A percentile compares a stretch with the other conserved stretches of the same genome.
These are phyloP conservation scores for Chytridiales sp. DNA, from an alignment of 371 early-diverging fungal genomes.

Conservation along the genomic window DNA sequence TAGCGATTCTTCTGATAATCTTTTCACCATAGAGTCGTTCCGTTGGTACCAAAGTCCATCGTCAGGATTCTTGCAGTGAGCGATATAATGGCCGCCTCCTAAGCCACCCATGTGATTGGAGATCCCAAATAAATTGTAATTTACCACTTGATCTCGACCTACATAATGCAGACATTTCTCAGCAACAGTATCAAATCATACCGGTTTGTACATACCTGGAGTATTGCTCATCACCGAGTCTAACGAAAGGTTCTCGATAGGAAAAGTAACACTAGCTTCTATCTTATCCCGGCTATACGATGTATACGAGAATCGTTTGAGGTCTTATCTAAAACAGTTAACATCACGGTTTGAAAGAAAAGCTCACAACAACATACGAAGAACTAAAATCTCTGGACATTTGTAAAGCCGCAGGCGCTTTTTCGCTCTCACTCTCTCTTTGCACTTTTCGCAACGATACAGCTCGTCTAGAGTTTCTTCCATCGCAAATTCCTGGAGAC, in stretches of 20 bases:
- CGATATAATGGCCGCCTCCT: conserved; percentile 91
- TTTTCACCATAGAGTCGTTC: conserved; percentile 29
- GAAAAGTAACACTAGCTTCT: conserved; percentile 75
- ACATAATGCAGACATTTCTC: background rate
- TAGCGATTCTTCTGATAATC: background rate
- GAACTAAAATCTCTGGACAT: conserved; percentile 79
- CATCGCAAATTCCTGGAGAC: conserved; percentile 34
- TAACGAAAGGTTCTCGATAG: conserved; percentile 60
- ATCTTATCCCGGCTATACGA: conserved; percentile 85
- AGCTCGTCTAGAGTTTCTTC: conserved; percentile 54
- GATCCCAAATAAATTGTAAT: conserved; percentile 86
- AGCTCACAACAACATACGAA: conserved; percentile 50
- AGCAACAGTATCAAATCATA: too few relatives aligned
- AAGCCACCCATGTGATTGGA: conserved; percentile 89
- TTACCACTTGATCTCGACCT: conserved; percentile 25
- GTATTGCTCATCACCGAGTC: conserved; percentile 37
- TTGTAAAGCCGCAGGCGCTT: conserved; percentile 81
- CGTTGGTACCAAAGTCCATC: conserved; percentile 67
- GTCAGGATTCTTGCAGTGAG: conserved; percentile 75
- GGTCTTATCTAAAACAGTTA: conserved; percentile 37
- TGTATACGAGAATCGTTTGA: conserved; percentile 85
- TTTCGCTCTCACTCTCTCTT: conserved; percentile 65
- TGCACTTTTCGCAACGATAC: conserved; percentile 82
- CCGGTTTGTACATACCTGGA: conserved; percentile 6
- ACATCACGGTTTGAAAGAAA: background rate